Percentiles rank a stretch among this genome's conserved stretches.
phyloP scores from a whole-genome alignment of 106 monocot species.

The Acorus calamus region DNA sequence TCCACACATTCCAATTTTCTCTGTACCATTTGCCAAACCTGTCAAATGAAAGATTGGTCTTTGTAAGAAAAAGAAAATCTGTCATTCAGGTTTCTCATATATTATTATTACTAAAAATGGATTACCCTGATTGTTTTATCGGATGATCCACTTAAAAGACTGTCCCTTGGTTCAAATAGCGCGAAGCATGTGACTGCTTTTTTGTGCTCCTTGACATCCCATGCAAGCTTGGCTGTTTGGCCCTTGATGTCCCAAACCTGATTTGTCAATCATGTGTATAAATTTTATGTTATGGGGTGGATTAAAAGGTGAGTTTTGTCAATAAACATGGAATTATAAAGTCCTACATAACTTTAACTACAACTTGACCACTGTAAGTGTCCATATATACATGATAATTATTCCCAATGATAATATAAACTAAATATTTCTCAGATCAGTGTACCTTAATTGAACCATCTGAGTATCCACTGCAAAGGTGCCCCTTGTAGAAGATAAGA shows the following conservation, averaged over 20 bases:
- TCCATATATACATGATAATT: not conserved
- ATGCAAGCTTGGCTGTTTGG: slow-evolving; percentile 43
- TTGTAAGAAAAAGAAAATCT: no score
- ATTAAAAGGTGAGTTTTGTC: no score
- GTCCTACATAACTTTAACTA: no score
- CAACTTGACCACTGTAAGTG: no score
- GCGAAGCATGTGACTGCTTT: slow-evolving; percentile 73
- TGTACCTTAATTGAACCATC: slow-evolving; percentile 87
- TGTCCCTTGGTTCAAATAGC: slow-evolving; percentile 52
- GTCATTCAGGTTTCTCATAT: no score
- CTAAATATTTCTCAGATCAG: not conserved
- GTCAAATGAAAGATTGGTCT: not conserved
- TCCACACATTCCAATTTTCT: slow-evolving; percentile 71
- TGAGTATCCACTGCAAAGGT: slow-evolving; percentile 63
- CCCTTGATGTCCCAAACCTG: slow-evolving; percentile 91
- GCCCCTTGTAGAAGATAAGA: slow-evolving; percentile 79
- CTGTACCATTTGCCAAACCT: slow-evolving; percentile 79
- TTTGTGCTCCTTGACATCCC: slow-evolving; percentile 74
- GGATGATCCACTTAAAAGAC: slow-evolving; percentile 78
- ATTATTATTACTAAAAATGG: not conserved
- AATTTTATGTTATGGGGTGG: no score
- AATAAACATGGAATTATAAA: no score
- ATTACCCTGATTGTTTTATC: slow-evolving; percentile 83
- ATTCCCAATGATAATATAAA: not conserved
- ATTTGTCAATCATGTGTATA: not conserved